Evolutionary conservation across 2,329 filamentous ascomycete genomes (phyloP).

Genomic region (Xylariales sp.): DNA sequence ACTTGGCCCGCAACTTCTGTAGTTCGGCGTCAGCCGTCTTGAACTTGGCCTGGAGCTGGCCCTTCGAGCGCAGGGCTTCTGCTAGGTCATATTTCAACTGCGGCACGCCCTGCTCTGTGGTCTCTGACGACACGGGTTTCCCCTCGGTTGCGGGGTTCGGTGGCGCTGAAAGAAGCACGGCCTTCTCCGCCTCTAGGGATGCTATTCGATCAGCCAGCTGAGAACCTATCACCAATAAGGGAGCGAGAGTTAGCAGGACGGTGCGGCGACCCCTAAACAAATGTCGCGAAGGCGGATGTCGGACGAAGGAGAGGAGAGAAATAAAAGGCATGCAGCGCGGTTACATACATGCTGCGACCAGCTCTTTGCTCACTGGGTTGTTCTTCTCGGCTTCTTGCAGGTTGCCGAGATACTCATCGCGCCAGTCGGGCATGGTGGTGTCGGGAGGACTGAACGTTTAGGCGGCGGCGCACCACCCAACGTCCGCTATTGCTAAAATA

Average conservation of each 20-base stretch:
- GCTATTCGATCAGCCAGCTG: slow-evolving; percentile 54
- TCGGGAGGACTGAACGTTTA: too few species aligned
- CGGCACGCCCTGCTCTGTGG: slow-evolving; percentile 28
- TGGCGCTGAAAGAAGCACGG: slow-evolving; percentile 20
- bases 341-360: slow-evolving; percentile 74
- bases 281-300: too few species aligned
- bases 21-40: slow-evolving; percentile 61
- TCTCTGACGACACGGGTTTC: slow-evolving; percentile 9
- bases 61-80: slow-evolving; percentile 70
- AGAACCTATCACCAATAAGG: slow-evolving; percentile 18
- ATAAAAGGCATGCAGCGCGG: slow-evolving; percentile 7
- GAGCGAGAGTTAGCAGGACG: not conserved
- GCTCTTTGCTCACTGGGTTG: slow-evolving; percentile 53
- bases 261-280: too few species aligned
- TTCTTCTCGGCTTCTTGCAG: slow-evolving; percentile 70
- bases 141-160: slow-evolving; percentile 17
- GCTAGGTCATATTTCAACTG: slow-evolving; percentile 67
- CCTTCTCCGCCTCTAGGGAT: slow-evolving; percentile 55
- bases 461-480: too few species aligned
- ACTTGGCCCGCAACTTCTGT: slow-evolving; percentile 53
- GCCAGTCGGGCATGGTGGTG: slow-evolving; percentile 60
- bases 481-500: too few species aligned
- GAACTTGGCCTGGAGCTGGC: slow-evolving; percentile 61
- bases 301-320: too few species aligned
- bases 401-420: slow-evolving; percentile 73